Conservation (phyloP, 1,284 basidiomycete species). For the Trametes hirsuta region DNA sequence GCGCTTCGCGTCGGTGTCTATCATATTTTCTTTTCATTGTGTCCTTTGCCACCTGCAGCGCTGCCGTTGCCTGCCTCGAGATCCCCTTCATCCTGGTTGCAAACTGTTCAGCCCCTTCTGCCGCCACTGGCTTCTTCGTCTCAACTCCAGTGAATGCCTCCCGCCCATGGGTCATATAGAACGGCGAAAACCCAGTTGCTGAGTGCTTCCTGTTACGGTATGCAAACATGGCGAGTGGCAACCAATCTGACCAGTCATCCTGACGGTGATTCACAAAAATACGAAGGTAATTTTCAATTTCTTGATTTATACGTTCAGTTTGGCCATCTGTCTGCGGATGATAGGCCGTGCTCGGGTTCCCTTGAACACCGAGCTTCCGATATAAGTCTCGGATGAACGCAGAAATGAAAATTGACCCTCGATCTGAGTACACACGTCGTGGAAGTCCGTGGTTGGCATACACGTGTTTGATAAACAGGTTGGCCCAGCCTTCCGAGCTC, state of each 20-base stretch:
- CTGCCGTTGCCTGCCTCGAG: background rate
- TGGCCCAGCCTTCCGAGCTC: background rate
- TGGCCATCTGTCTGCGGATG: constrained; percentile 39
- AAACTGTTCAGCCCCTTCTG: constrained; percentile 5
- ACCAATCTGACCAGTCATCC: constrained; percentile 35
- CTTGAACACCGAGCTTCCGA: constrained; percentile 7
- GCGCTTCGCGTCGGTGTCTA: background rate
- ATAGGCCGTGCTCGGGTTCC: constrained; percentile 30
- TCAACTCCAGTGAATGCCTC: constrained; percentile 10
- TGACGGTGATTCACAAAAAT: constrained; percentile 33
- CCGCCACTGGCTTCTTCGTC: background rate
- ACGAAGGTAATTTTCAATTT: constrained; percentile 31
- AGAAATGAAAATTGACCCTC: constrained; percentile 39
- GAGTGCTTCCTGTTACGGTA: constrained; percentile 30
- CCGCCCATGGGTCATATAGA: constrained; percentile 24
- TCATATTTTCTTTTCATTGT: constrained; percentile 12
- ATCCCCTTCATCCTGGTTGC: constrained; percentile 5
- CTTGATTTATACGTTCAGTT: constrained; percentile 36
- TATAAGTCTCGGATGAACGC: constrained; percentile 7
- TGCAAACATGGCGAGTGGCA: constrained; percentile 32
- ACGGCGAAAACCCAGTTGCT: constrained; percentile 34
- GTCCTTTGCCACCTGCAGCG: background rate
- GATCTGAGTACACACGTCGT: constrained; percentile 36
- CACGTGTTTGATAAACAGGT: constrained; percentile 14
- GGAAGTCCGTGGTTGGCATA: constrained; percentile 36